phyloP scores from a whole-genome alignment of 306 rosid species.

The Trifolium fragiferum region DNA sequence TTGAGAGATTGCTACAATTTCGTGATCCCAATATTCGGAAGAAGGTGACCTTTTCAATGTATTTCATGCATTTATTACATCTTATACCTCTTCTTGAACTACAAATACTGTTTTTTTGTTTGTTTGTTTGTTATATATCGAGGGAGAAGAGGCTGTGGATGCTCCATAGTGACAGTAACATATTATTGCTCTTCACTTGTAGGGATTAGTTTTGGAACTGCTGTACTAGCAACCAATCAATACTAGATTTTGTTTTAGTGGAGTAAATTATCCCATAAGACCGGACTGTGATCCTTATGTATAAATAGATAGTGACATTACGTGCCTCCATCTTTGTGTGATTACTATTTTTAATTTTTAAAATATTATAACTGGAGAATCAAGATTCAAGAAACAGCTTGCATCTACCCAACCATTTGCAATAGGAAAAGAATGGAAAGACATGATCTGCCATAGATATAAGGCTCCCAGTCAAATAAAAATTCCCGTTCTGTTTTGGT shows the following conservation, averaged over 20 bases:
- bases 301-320: slow-evolving; percentile 8
- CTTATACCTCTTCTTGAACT: slow-evolving; percentile 24
- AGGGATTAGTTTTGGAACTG: slow-evolving; percentile 19
- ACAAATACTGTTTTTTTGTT: background rate
- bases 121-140: slow-evolving; percentile 7
- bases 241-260: slow-evolving; percentile 16
- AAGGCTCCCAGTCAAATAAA: slow-evolving; percentile 4
- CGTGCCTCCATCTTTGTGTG: slow-evolving; percentile 17
- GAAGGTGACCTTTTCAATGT: slow-evolving; percentile 65
- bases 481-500: slow-evolving; percentile 22
- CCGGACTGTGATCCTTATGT: background rate
- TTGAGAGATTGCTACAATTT: slow-evolving; percentile 94
- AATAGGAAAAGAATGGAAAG: slow-evolving; percentile 29
- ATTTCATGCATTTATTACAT: slow-evolving; percentile 15
- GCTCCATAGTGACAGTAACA: slow-evolving; percentile 17
- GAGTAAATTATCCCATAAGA: slow-evolving; percentile 18
- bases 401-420: slow-evolving; percentile 2
- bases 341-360: background rate
- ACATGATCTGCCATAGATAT: slow-evolving; percentile 14
- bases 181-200: slow-evolving; percentile 19
- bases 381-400: slow-evolving; percentile 16
- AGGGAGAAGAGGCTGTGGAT: slow-evolving; percentile 22
- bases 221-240: slow-evolving; percentile 15
- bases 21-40: slow-evolving; percentile 98
- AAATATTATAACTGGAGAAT: background rate